phyloP scores from a whole-genome alignment of 129 eudicot genomes.

The Arctium minus region DNA sequence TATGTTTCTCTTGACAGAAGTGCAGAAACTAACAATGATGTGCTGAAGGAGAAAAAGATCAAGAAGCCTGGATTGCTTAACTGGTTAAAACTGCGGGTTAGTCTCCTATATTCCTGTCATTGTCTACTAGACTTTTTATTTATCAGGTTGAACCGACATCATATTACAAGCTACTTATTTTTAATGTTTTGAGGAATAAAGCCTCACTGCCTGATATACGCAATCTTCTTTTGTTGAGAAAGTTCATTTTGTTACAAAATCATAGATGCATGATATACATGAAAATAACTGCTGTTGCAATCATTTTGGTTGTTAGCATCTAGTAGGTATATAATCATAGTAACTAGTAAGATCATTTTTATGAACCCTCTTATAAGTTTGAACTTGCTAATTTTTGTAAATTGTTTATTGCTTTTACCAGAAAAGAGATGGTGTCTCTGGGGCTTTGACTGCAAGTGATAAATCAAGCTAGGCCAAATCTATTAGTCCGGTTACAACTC shows the following conservation, averaged over 20 bases:
- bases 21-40: constrained; percentile 51
- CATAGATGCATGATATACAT: neutral
- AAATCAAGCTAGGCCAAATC: constrained; percentile 90
- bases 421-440: constrained; percentile 81
- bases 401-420: constrained; percentile 23
- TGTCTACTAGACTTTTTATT: neutral
- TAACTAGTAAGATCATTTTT: neutral
- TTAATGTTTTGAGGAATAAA: too few species aligned
- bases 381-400: neutral
- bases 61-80: constrained; percentile 79
- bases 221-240: neutral
- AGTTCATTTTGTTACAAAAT: neutral
- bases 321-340: neutral
- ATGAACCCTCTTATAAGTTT: constrained; percentile 3
- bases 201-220: neutral
- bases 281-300: neutral
- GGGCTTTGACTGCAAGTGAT: constrained; percentile 70
- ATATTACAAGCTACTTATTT: too few species aligned
- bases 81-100: constrained; percentile 90
- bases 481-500: constrained; percentile 81
- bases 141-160: too few species aligned
- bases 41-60: constrained; percentile 60
- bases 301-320: too few species aligned
- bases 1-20: constrained; percentile 64
- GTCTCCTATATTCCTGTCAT: constrained; percentile 17